Evolutionary conservation across 305 asterid genomes (phyloP).

Genomic region (Galium porrigens): DNA sequence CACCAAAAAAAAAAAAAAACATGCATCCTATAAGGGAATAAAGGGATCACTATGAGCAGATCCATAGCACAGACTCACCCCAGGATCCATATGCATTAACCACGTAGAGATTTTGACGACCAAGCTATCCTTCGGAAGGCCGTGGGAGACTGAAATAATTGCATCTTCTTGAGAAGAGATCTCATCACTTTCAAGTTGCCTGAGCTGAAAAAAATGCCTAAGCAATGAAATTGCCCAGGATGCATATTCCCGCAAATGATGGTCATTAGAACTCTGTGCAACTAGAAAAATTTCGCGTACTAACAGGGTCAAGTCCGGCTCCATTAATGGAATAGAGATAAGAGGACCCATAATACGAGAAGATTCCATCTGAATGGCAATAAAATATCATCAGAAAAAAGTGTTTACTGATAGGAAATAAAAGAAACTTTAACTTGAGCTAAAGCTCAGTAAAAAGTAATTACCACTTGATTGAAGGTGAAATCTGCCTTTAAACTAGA

Average conservation of each 20-base stretch:
- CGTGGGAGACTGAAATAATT: conserved; percentile 36
- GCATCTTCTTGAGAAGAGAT: conserved; percentile 27
- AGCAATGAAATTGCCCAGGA: conserved; percentile 89
- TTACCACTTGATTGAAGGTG: conserved; percentile 45
- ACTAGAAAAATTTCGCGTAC: conserved; percentile 73
- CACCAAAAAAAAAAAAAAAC: neutral
- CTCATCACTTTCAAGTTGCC: conserved; percentile 33
- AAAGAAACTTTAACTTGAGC: neutral
- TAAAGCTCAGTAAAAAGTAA: neutral
- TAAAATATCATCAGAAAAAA: conserved; percentile 8
- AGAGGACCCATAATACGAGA: conserved; percentile 41
- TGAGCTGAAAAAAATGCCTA: conserved; percentile 46
- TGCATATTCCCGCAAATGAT: conserved; percentile 56
- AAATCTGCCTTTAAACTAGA: conserved; percentile 20
- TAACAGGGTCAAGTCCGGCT: conserved; percentile 45
- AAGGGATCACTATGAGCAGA: neutral
- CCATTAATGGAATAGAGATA: conserved; percentile 39
- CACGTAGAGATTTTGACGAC: conserved; percentile 70
- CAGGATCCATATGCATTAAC: conserved; percentile 57
- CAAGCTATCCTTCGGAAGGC: conserved; percentile 51
- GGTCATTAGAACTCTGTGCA: conserved; percentile 61
- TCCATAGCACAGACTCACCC: conserved; percentile 30
- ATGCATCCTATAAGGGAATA: neutral
- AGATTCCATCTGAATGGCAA: conserved; percentile 35
- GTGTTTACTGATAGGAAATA: neutral